These are phyloP conservation scores for Pisolithus tinctorius DNA, from an alignment of 768 basidiomycete species.

Conservation along the genomic window DNA sequence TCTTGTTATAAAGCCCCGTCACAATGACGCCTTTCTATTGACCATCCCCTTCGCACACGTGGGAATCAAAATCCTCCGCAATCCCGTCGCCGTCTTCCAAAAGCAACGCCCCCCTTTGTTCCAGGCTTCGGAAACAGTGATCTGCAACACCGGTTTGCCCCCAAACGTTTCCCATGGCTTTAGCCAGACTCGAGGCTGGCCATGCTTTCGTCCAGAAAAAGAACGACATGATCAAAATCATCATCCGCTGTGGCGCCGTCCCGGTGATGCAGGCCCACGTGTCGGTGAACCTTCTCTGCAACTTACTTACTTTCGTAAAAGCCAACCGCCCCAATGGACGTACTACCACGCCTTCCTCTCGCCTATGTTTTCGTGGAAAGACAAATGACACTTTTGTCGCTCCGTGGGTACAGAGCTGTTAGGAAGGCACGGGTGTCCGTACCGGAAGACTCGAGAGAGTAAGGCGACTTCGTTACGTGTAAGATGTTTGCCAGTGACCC, in stretches of 20 bases:
- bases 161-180: neutral
- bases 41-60: neutral
- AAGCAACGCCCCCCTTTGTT: neutral
- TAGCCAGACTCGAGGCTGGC: neutral
- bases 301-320: neutral
- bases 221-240: neutral
- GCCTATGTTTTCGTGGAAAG: neutral
- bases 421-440: neutral
- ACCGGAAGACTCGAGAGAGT: neutral
- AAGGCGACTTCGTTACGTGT: neutral
- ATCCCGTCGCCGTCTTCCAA: neutral
- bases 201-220: neutral
- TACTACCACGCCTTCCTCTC: neutral
- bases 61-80: neutral
- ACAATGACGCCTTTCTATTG: neutral
- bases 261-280: neutral
- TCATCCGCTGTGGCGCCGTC: neutral
- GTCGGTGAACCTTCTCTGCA: neutral
- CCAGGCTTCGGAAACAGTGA: neutral
- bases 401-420: neutral
- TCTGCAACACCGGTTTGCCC: neutral
- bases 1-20: neutral
- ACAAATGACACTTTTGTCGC: neutral
- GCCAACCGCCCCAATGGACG: neutral
- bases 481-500: neutral